A percentile compares a stretch with the other conserved stretches of the same genome.
phyloP scores from a whole-genome alignment of 2,329 filamentous ascomycete genomes.

The Dryadomyces quercivorus region DNA sequence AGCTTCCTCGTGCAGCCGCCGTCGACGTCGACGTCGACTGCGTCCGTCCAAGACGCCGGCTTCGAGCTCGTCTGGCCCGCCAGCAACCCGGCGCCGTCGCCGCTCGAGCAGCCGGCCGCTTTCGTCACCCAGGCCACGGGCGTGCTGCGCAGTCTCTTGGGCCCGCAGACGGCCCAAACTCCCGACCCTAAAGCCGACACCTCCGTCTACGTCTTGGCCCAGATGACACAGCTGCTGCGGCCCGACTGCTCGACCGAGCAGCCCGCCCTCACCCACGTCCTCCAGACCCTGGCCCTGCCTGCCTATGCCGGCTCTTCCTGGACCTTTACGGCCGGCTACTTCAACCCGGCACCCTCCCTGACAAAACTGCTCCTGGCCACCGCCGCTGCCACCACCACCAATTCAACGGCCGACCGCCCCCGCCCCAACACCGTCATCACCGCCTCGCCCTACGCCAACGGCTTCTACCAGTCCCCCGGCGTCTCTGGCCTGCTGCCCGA shows the following conservation, averaged over 20 bases:
- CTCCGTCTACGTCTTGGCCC: slow-evolving; percentile 72
- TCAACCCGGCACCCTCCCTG: slow-evolving; percentile 84
- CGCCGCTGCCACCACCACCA: background rate
- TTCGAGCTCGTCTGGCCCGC: slow-evolving; percentile 62
- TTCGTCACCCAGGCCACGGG: slow-evolving; percentile 61
- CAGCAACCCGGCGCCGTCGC: slow-evolving; percentile 62
- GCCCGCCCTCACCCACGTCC: slow-evolving; percentile 63
- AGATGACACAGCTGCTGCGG: slow-evolving; percentile 73
- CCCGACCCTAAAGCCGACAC: slow-evolving; percentile 38
- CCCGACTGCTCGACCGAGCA: slow-evolving; percentile 81
- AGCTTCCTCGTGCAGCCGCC: slow-evolving; percentile 69
- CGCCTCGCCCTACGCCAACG: slow-evolving; percentile 85
- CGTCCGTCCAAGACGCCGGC: slow-evolving; percentile 25
- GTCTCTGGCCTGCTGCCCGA: slow-evolving; percentile 83
- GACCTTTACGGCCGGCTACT: slow-evolving; percentile 97
- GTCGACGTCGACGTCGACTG: slow-evolving; percentile 39
- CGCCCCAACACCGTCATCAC: slow-evolving; percentile 72
- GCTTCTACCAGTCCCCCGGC: slow-evolving; percentile 81
- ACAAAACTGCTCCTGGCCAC: slow-evolving; percentile 69
- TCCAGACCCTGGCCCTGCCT: slow-evolving; percentile 53
- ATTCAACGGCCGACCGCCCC: slow-evolving; percentile 35
- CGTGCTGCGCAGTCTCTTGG: slow-evolving; percentile 55
- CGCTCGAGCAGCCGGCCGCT: slow-evolving; percentile 53
- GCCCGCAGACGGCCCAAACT: slow-evolving; percentile 18
- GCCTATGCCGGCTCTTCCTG: slow-evolving; percentile 61